A percentile compares a stretch with the other conserved stretches of the same genome.
Evolutionary conservation across 352 stramenopile genomes (phyloP).

Genomic region (Phytophthora pinifolia): DNA sequence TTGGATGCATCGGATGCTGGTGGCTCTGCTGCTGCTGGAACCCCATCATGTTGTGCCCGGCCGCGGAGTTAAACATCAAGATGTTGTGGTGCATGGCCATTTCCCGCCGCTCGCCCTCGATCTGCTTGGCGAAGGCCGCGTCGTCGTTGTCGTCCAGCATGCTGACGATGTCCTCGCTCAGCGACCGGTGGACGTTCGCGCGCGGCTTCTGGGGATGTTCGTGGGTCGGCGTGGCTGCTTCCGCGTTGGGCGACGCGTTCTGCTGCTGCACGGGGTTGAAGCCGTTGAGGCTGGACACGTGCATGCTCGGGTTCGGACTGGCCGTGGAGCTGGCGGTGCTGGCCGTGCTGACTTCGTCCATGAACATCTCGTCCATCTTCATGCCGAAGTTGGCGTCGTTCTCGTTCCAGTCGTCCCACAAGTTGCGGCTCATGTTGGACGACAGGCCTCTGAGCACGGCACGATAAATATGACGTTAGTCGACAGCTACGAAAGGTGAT

Average conservation of each 20-base stretch:
- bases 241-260: constrained; percentile 12
- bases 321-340: constrained; percentile 30
- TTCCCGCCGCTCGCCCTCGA: constrained; percentile 25
- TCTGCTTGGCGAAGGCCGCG: constrained; percentile 33
- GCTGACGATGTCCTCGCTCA: constrained; percentile 79
- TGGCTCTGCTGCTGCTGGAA: constrained; percentile 31
- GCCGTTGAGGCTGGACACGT: constrained; percentile 18
- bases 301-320: constrained; percentile 23
- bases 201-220: constrained; percentile 24
- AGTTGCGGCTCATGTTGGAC: constrained; percentile 80
- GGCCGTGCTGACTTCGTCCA: constrained; percentile 38
- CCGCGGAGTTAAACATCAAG: constrained; percentile 16
- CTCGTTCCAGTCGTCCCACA: constrained; percentile 90
- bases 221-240: background rate
- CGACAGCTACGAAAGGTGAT: no score
- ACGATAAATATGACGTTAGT: constrained; percentile 9
- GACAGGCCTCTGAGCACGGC: constrained; percentile 56
- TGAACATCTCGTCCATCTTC: constrained; percentile 71
- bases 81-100: constrained; percentile 20
- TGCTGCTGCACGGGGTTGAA: constrained; percentile 28
- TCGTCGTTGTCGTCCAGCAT: constrained; percentile 65
- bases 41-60: constrained; percentile 10
- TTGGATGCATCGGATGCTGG: constrained; percentile 20
- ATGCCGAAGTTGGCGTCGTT: constrained; percentile 61
- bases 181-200: constrained; percentile 46